Conservation (phyloP, 352 stramenopile species). For the Halophytophthora polymorphica region DNA sequence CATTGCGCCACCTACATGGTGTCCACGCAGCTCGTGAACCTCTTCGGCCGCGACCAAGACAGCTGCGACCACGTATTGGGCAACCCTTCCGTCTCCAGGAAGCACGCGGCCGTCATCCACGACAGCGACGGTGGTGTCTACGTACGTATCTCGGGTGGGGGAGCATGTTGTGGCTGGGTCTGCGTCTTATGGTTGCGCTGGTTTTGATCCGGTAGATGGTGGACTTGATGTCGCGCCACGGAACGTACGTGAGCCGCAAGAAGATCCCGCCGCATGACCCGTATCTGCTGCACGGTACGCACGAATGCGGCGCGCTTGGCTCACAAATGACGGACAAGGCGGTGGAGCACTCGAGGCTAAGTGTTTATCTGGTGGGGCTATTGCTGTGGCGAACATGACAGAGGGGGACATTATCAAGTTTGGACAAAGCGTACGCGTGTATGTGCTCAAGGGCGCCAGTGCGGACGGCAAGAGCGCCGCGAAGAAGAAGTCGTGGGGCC, state of each 20-base stretch:
- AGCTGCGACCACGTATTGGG: conserved; percentile 84
- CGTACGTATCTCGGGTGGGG: conserved; percentile 36
- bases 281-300: conserved; percentile 67
- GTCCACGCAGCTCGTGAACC: conserved; percentile 73
- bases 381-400: conserved; percentile 12
- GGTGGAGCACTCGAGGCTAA: not conserved
- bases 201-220: conserved; percentile 52
- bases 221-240: conserved; percentile 87
- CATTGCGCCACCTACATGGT: conserved; percentile 87
- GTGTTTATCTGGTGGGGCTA: not conserved
- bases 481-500: conserved; percentile 82
- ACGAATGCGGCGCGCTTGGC: not conserved
- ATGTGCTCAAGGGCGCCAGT: conserved; percentile 74
- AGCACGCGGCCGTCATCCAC: conserved; percentile 86
- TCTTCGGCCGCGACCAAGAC: conserved; percentile 85
- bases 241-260: conserved; percentile 78
- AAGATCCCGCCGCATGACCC: conserved; percentile 86
- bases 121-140: conserved; percentile 80
- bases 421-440: conserved; percentile 83
- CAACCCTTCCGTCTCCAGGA: conserved; percentile 84
- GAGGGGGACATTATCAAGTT: conserved; percentile 87
- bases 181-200: not conserved
- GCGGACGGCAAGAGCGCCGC: conserved; percentile 56
- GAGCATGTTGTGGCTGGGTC: not conserved
- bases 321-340: not conserved